Base-by-base conservation (phyloP, 257 asterid genomes). In the Forsythia suspensa region DNA sequence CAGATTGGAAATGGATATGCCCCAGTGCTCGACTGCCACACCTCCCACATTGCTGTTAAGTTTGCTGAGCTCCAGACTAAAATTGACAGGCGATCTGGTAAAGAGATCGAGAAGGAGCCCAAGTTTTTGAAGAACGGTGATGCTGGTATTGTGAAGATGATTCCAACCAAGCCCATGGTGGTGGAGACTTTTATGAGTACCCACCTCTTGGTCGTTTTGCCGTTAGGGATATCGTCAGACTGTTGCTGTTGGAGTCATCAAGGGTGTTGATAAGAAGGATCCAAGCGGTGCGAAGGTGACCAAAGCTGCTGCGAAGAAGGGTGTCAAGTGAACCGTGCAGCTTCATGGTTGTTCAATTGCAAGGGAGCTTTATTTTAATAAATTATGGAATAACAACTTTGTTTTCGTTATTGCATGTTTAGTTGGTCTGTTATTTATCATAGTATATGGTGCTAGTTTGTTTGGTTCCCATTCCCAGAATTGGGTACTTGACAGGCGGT, bases 1-100 rank as follows among this genome's bases (percentile, higher is more conserved):
- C 92, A 90, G 86, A 90, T 90, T 37, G 92, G 91, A 61, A 86
- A 88, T 0, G 92, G 95, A 12, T 90, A 90, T 81, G 92, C 94
- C 2, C 94, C 94, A 9, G 94, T 88, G 74, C 92, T 88, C 1
- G 92, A 90, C 29, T 88, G 89, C 61, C 92, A 88, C 92, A 90
- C 92, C 36, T 90, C 90, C 48, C 94, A 90, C 86, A 90, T 90
- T 77, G 90, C 92, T 20, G 92, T 86, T 13, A 90, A 90, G 87
- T 90, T 90, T 48, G 85, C 87, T 37, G 94, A 90, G 57, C 82
- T 90, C 10, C 52, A 86, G 75, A 85, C 90, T 67, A 89, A 89
- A 88, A 89, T 89, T 13, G 91, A 89, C 80, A 78, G 89, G 67
- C 86, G 87, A 0, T 87, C 88, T 39, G 88, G 87, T 38, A 87